Base-by-base conservation (phyloP, 768 basidiomycete genomes). In the Pulveroboletus frians region DNA sequence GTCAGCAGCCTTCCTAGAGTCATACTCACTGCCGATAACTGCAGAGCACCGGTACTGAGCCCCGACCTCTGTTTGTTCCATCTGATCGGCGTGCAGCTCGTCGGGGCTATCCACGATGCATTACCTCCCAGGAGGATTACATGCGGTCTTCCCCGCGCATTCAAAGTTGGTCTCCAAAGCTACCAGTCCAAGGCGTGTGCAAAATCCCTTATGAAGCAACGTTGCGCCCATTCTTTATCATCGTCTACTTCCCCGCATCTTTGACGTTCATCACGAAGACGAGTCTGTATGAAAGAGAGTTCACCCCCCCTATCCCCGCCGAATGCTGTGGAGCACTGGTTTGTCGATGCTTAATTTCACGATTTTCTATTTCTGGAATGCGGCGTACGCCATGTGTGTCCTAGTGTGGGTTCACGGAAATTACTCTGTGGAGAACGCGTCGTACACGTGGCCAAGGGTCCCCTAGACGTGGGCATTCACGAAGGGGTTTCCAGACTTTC, bases 231-330 rank as follows among this genome's bases (percentile, higher is more conserved):
- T 39, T 52, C 36, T 9, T 39, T n/a, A 9, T 31, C 43, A 23
- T 32, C 29, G 32, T 32, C 18, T 23, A 26, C 29, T 49, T 11
- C 38, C 31, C 54, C 62, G 50, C 53, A 54, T 7, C 51, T 44
- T 63, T 34, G 6, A 47, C 60, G 55, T 47, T 60, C 42, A 52
- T 52, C 27, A 54, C 50, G 41, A 46, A 42, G 46, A 50, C 41
- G 53, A 57, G 13, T 43, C 21, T 39, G 47, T 50, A 59, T 59
- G 34, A 44, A 55, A 13, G 30, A 52, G 21, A 36, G 32, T 59
- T 54, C 47, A 27, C 55, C 65, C 27, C 27, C 14, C 51, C 54
- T 65, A 59, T 47, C 39, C 6, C 63, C 63, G 43, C 51, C 51
- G 32, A 50, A 41, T 53, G 37, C 34, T 48, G 30, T 43, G 49